Base-by-base conservation (phyloP, 2,329 filamentous ascomycete species). In the Paecilomyces variotii region DNA sequence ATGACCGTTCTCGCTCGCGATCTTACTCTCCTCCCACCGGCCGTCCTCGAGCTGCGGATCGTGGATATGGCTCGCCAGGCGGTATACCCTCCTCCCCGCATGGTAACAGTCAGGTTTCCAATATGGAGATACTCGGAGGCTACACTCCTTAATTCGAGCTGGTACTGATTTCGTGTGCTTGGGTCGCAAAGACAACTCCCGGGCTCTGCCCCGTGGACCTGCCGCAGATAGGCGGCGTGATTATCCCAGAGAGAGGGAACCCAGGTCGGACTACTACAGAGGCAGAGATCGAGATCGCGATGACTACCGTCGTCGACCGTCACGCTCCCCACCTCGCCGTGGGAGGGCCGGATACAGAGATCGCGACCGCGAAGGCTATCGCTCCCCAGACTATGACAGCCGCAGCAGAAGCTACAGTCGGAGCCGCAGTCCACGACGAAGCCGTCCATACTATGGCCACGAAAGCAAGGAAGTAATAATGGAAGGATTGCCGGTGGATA, bases 391-490 rank as follows among this genome's bases (percentile, higher is more conserved):
- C 52, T 73, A 76, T 60, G 63, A 69, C 26, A 59, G 60, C 49
- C 59, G 60, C 39, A 76, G 72, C 50, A 61, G 70, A 58, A 75
- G 74, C 60, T 66, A 67, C 61, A 72, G 66, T 55, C 63, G 65
- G 49, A 65, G 73, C 35, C 70, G 72, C 52, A 70, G 71, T 55
- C 69, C 66, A 52, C 71, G 71, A n/a, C 71, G 73, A 61, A 66
- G 72, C 56, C 72, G 71, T 39, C 66, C 74, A 45, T 67, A 72
- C 55, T 70, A 70, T 63, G 76, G 73, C 27, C 72, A 72, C 52
- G 77, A 79, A 57, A 80, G 76, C 62, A 74, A 74, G 64, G 79
- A 80, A 65, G 70, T 80, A 19, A 80, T 80, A 69, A 74, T 81
- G 73, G 78, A 80, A 63, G 78, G 78, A 54, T 66, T 80, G 56